Percentiles rank a stretch among this genome's conserved stretches.
Evolutionary conservation across 192 early-diverging fungal species (phyloP).

Genomic region (Kickxella alabastrina): DNA sequence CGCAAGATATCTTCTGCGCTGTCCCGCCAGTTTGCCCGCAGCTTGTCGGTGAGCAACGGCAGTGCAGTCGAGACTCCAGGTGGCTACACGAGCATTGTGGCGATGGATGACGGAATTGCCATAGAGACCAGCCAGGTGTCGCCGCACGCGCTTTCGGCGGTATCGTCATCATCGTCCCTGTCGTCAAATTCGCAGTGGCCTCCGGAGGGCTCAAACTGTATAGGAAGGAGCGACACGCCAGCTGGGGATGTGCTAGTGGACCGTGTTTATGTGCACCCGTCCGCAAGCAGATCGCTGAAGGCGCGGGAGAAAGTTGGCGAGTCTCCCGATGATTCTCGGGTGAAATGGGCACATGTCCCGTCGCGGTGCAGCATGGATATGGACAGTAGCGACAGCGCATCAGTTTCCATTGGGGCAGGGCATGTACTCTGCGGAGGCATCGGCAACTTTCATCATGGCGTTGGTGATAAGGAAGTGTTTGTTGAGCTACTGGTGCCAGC

Average conservation of each 20-base stretch:
- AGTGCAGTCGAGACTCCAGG: background rate
- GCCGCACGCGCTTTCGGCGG: constrained; percentile 7
- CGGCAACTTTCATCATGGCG: background rate
- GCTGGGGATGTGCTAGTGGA: background rate
- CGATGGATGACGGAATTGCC: background rate
- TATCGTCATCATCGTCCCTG: constrained; percentile 18
- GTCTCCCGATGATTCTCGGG: too few relatives aligned
- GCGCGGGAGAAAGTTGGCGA: constrained; percentile 34
- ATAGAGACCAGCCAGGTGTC: background rate
- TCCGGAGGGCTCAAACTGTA: background rate
- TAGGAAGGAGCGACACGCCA: background rate
- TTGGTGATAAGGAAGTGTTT: constrained; percentile 11
- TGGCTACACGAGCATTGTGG: background rate
- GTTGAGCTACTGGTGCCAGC: constrained; percentile 6
- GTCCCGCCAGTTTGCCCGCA: constrained; percentile 49
- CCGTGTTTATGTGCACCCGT: constrained; percentile 17
- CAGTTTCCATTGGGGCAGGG: background rate
- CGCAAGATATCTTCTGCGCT: constrained; percentile 37
- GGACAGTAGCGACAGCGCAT: constrained; percentile 14
- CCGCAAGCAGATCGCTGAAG: constrained; percentile 14
- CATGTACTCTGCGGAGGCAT: background rate
- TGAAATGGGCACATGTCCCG: too few relatives aligned
- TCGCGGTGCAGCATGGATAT: constrained; percentile 29
- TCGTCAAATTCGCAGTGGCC: constrained; percentile 16
- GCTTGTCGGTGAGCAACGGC: constrained; percentile 33